Base-by-base conservation (phyloP, 139 green algal genomes). In the Eudorina sp. region DNA sequence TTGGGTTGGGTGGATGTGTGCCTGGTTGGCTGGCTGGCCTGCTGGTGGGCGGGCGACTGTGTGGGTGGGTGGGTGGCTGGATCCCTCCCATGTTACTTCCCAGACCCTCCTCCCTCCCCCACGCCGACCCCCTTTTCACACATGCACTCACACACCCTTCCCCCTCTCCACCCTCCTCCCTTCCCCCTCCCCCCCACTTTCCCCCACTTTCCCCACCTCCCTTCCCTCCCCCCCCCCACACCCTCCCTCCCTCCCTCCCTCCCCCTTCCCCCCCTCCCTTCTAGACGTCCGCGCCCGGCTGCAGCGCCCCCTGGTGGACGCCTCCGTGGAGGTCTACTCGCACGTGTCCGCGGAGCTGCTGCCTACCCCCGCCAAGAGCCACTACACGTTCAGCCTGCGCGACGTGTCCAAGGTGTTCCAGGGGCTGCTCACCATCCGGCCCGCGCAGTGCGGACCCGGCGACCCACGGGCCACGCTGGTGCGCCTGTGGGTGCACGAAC, bases 371-470 rank as follows among this genome's bases (percentile, higher is more conserved):
- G 85, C 92, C 29, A 94, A 94, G 82, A 94, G 77, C 48, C 96
- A 98, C 92, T 98, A 98, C 92, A 95, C 92, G 3, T 98, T 98
- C 94, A 97, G 95, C 86, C 91, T 97, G 84, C 85, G 96, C 19
- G 95, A 98, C 78, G 83, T 97, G n/a, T 92, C 89, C 84, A 96
- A 96, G 90, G 94, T 96, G 31, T 93, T 97, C 66, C 94, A 96
- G 89, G 95, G 95, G 36, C 60, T 96, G 5, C 81, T 95, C n/a
- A 89, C 89, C 75, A 92, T 97, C 55, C 88, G 85, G 4, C 92
- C 93, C 11, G 83, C 68, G 34, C 81, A 95, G 40, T 96, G 93
- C 91, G 79, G 84, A 7, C 64, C 82, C 1, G 82, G 78, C 46
- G 89, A 91, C 40, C 79, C 88, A 9, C 80, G 80, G 34, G 76